Evolutionary conservation across 78 protist species (phyloP).

Genomic region (Salpingoeca rosetta): DNA sequence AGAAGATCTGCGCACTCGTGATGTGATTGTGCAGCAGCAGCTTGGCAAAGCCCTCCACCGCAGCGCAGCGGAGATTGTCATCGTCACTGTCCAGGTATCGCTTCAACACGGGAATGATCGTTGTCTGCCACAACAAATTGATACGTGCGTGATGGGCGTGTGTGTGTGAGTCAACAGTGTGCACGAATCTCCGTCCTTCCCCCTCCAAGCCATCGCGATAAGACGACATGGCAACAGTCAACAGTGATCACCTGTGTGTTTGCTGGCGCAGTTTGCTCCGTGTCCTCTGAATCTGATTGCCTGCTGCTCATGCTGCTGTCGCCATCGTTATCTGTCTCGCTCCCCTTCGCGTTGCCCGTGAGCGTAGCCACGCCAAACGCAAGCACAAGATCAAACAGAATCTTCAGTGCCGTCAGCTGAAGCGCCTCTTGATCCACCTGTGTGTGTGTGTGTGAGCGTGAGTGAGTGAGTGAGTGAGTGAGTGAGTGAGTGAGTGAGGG

Average conservation of each 20-base stretch:
- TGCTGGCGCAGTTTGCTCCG: too few relatives aligned
- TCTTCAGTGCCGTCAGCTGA: neutral
- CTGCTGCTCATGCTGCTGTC: neutral
- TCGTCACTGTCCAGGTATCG: neutral
- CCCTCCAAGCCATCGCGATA: too few relatives aligned
- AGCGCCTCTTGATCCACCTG: neutral
- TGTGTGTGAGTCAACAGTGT: too few relatives aligned
- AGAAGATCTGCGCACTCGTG: neutral
- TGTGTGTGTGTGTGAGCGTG: too few relatives aligned
- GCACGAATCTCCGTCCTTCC: too few relatives aligned
- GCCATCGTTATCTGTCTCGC: neutral
- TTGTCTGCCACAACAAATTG: too few relatives aligned
- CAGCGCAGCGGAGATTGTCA: neutral
- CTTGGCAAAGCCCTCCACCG: slow-evolving; percentile 5
- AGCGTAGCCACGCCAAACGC: neutral
- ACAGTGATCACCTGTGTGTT: too few relatives aligned
- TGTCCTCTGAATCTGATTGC: too few relatives aligned
- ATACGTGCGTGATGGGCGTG: too few relatives aligned
- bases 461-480: too few relatives aligned
- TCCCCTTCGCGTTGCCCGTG: neutral
- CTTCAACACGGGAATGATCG: neutral
- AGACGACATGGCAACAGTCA: too few relatives aligned
- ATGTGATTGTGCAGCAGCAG: neutral
- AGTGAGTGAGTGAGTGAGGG: too few relatives aligned
- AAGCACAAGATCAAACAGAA: neutral